A percentile compares a stretch with the other conserved stretches of the same genome.
phyloP scores from a whole-genome alignment of 805 yeast genomes.

The Barnettozyma pratensis region DNA sequence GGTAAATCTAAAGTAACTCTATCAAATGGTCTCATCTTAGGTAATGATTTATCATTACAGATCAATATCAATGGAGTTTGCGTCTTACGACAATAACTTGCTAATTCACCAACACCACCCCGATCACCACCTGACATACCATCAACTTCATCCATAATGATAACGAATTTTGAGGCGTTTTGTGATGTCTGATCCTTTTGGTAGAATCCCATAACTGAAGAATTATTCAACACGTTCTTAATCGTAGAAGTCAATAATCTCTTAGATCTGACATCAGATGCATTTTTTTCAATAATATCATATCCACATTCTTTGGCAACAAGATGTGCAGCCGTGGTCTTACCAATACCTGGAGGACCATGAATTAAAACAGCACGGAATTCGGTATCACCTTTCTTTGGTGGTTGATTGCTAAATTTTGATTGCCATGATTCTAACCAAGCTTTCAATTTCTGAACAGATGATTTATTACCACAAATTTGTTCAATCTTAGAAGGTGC shows the following conservation, averaged over 20 bases:
- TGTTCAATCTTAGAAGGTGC: slow-evolving; percentile 77
- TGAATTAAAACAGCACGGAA: slow-evolving; percentile 78
- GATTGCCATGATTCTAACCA: slow-evolving; percentile 82
- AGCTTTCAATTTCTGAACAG: slow-evolving; percentile 53
- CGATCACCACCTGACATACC: slow-evolving; percentile 99
- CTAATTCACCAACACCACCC: slow-evolving; percentile 96
- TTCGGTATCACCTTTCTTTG: slow-evolving; percentile 63
- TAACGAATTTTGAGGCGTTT: slow-evolving; percentile 59
- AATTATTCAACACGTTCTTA: slow-evolving; percentile 68
- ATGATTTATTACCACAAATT: slow-evolving; percentile 87
- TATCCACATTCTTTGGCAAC: slow-evolving; percentile 66
- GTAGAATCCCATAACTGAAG: slow-evolving; percentile 75
- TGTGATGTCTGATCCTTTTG: slow-evolving; percentile 21
- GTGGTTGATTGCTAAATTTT: slow-evolving; percentile 47
- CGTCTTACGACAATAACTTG: slow-evolving; percentile 79
- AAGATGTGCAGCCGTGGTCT: slow-evolving; percentile 41
- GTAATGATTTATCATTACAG: slow-evolving; percentile 88
- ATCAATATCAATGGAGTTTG: slow-evolving; percentile 87
- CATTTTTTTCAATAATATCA: slow-evolving; percentile 74
- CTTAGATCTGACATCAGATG: slow-evolving; percentile 88
- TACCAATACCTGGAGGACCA: slow-evolving; percentile 40
- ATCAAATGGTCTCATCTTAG: slow-evolving; percentile 96
- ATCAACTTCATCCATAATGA: slow-evolving; percentile 98
- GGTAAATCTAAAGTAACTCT: slow-evolving; percentile 71
- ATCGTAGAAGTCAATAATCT: slow-evolving; percentile 63